Evolutionary conservation across 2,329 filamentous ascomycete species (phyloP).

Genomic region (Fusarium duplospermum): DNA sequence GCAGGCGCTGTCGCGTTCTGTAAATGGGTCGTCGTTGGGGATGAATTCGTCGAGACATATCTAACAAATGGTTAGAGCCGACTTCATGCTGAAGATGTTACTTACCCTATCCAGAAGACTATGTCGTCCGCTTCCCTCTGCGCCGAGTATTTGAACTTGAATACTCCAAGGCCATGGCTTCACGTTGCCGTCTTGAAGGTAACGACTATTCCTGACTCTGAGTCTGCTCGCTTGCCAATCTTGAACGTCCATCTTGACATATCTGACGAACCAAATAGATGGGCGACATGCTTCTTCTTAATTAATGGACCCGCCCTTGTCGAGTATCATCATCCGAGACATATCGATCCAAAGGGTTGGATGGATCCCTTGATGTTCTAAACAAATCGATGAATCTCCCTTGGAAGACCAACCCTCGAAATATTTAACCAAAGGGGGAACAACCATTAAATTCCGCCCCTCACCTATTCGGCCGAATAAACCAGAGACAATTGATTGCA

Average conservation of each 20-base stretch:
- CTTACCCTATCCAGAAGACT: slow-evolving; percentile 27
- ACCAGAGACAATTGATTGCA: neutral
- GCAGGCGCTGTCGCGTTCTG: slow-evolving; percentile 6
- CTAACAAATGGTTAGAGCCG: slow-evolving; percentile 3
- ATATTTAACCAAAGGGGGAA: neutral
- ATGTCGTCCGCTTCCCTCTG: slow-evolving; percentile 22
- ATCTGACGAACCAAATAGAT: neutral
- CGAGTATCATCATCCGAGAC: neutral
- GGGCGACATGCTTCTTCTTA: neutral
- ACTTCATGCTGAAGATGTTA: neutral
- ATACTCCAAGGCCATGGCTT: slow-evolving; percentile 30
- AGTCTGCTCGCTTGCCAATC: slow-evolving; percentile 32
- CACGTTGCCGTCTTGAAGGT: slow-evolving; percentile 15
- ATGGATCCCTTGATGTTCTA: neutral
- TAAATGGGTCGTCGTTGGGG: slow-evolving; percentile 1
- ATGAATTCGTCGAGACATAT: slow-evolving; percentile 15
- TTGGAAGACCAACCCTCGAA: neutral
- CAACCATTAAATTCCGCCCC: neutral
- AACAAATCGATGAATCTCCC: neutral
- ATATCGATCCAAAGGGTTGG: neutral
- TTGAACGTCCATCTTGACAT: slow-evolving; percentile 25
- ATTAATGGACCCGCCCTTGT: neutral
- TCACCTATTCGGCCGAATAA: neutral
- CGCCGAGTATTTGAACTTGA: slow-evolving; percentile 30
- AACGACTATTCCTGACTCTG: slow-evolving; percentile 27